These are phyloP conservation scores for Boletus huronensis DNA, from an alignment of 768 basidiomycete species.

Conservation along the genomic window DNA sequence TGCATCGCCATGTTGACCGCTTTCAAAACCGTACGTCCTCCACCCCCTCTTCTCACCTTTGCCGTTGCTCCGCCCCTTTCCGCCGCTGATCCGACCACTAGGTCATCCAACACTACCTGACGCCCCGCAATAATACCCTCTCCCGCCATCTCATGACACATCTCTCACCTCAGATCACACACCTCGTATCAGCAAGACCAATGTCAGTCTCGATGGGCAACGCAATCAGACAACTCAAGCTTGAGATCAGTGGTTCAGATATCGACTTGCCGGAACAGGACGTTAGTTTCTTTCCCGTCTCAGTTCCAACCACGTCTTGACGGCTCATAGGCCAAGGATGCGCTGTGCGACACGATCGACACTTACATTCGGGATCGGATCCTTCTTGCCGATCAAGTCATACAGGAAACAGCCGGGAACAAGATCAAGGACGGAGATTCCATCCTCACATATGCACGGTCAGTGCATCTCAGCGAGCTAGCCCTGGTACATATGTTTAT, in stretches of 20 bases:
- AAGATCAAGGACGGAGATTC: constrained; percentile 96
- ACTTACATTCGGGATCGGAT: constrained; percentile 93
- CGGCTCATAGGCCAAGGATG: constrained; percentile 73
- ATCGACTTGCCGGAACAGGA: constrained; percentile 95
- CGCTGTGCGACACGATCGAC: constrained; percentile 81
- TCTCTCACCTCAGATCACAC: constrained; percentile 88
- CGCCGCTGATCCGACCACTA: constrained; percentile 29
- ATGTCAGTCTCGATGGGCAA: constrained; percentile 95
- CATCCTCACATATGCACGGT: constrained; percentile 92
- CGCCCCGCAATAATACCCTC: constrained; percentile 81
- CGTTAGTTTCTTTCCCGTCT: constrained; percentile 41
- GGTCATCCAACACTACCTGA: constrained; percentile 90
- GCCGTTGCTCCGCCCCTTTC: not conserved
- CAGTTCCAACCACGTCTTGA: not conserved
- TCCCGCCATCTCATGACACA: constrained; percentile 90
- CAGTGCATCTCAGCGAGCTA: constrained; percentile 10
- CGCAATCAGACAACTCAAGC: constrained; percentile 89
- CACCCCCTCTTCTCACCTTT: not conserved
- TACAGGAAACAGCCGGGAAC: constrained; percentile 80
- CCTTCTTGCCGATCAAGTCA: constrained; percentile 89
- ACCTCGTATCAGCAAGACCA: constrained; percentile 82
- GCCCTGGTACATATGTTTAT: not conserved
- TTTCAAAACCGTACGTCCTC: constrained; percentile 76
- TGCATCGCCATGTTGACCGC: constrained; percentile 89
- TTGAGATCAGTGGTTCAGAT: constrained; percentile 89